Percentiles rank a stretch among this genome's conserved stretches.
phyloP scores from a whole-genome alignment of 306 rosid species.

The Fagus sylvatica region DNA sequence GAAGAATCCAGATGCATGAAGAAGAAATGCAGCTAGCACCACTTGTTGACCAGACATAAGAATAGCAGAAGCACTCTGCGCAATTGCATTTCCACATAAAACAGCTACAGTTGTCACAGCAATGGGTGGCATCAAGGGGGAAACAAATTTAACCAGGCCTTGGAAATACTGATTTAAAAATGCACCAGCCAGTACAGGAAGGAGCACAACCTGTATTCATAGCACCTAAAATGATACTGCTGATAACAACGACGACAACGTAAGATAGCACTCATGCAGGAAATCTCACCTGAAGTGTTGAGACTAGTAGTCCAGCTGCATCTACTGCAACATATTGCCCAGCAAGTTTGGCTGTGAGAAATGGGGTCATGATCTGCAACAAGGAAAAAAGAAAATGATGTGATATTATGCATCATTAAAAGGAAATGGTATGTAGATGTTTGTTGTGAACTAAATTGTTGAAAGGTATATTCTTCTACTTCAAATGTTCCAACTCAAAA shows the following conservation, averaged over 20 bases:
- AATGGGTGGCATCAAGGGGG: constrained; percentile 80
- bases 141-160: constrained; percentile 59
- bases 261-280: not conserved
- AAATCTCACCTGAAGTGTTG: constrained; percentile 65
- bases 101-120: constrained; percentile 82
- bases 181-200: constrained; percentile 81
- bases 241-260: not conserved
- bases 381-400: not conserved
- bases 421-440: not conserved
- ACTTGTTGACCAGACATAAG: constrained; percentile 67
- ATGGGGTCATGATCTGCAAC: constrained; percentile 85
- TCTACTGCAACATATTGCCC: constrained; percentile 85
- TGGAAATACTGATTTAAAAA: constrained; percentile 80
- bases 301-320: constrained; percentile 61
- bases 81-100: constrained; percentile 76
- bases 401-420: not conserved
- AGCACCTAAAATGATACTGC: constrained; percentile 12
- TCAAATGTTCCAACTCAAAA: not conserved
- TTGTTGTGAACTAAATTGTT: not conserved
- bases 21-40: constrained; percentile 55
- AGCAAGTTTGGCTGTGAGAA: constrained; percentile 82
- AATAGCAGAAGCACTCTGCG: constrained; percentile 75
- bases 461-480: not conserved
- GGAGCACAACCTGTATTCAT: constrained; percentile 69
- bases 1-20: constrained; percentile 78